Evolutionary conservation across 2,329 filamentous ascomycete species (phyloP).

Genomic region (Stromatinia cepivora): DNA sequence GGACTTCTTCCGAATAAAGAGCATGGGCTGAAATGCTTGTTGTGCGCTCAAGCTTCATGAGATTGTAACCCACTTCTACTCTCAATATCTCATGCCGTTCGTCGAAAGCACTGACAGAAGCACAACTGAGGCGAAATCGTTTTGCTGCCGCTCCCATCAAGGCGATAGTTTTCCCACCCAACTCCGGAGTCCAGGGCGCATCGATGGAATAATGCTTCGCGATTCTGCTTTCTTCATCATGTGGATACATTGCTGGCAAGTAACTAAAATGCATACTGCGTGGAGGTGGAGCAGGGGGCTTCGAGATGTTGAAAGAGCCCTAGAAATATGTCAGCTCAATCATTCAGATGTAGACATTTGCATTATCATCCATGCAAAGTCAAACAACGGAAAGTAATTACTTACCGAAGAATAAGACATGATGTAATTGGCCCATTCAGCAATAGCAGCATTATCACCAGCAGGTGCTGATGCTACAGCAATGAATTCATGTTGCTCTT

Average conservation of each 20-base stretch:
- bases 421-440: slow-evolving; percentile 27
- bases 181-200: slow-evolving; percentile 31
- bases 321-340: slow-evolving; percentile 28
- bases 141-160: slow-evolving; percentile 36
- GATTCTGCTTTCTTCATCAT: slow-evolving; percentile 36
- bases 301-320: slow-evolving; percentile 41
- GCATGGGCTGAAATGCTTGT: slow-evolving; percentile 43
- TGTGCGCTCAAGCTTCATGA: slow-evolving; percentile 33
- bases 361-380: neutral
- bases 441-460: neutral
- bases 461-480: slow-evolving; percentile 18
- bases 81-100: slow-evolving; percentile 40
- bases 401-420: slow-evolving; percentile 29
- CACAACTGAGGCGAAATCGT: slow-evolving; percentile 36
- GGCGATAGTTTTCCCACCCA: slow-evolving; percentile 29
- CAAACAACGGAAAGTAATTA: neutral
- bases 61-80: slow-evolving; percentile 39
- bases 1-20: slow-evolving; percentile 40
- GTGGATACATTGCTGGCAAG: slow-evolving; percentile 38
- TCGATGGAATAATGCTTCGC: slow-evolving; percentile 32
- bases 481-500: slow-evolving; percentile 25
- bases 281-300: slow-evolving; percentile 41
- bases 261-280: slow-evolving; percentile 34
- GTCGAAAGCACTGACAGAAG: slow-evolving; percentile 42
- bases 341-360: neutral